Conservation (phyloP, 345 rosid species). For the Salix arbutifolia region DNA sequence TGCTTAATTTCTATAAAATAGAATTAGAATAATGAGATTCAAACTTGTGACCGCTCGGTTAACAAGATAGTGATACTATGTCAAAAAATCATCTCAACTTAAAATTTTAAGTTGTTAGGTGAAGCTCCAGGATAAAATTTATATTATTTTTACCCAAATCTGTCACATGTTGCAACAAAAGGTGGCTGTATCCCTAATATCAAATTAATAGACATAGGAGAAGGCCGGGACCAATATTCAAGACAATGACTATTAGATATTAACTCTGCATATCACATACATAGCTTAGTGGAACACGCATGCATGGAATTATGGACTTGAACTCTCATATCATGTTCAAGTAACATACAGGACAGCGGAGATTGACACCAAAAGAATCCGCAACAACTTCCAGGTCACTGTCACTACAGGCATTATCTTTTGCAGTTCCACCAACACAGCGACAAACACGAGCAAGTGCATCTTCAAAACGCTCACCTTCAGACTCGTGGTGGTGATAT, state of each 20-base stretch:
- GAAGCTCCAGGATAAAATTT: too few species aligned
- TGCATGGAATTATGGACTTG: neutral
- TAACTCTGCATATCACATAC: neutral
- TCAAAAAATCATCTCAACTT: too few species aligned
- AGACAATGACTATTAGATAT: neutral
- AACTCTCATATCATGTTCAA: neutral
- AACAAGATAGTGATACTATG: too few species aligned
- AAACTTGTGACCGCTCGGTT: too few species aligned
- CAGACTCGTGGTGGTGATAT: too few species aligned
- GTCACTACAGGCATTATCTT: constrained; percentile 85
- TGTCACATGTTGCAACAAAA: neutral
- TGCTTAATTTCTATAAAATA: too few species aligned
- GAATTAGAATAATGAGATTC: too few species aligned
- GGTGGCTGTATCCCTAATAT: neutral
- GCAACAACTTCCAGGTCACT: constrained; percentile 99
- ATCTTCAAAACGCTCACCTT: constrained; percentile 79
- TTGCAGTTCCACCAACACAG: constrained; percentile 75
- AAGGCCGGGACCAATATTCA: neutral
- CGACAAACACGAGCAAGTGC: constrained; percentile 90
- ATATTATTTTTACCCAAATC: neutral
- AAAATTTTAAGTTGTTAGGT: too few species aligned
- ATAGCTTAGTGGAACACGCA: neutral
- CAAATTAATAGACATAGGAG: neutral
- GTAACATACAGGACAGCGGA: constrained; percentile 92
- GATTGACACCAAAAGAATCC: constrained; percentile 67